Conservation (phyloP, 192 early-diverging fungal species). For the Geranomyces michiganensis region DNA sequence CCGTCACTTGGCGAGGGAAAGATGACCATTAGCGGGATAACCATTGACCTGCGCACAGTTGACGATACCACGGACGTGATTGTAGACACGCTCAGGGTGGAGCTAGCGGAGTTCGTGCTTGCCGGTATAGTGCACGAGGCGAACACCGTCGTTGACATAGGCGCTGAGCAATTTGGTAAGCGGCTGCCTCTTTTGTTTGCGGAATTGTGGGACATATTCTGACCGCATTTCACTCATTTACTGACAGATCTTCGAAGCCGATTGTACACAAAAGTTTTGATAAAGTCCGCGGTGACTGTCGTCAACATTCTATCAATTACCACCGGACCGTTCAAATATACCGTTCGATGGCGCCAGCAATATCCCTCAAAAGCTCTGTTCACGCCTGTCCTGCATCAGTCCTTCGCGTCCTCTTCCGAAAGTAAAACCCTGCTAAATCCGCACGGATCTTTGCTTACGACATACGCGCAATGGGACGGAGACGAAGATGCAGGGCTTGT, state of each 20-base stretch:
- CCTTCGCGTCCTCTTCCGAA: constrained; percentile 13
- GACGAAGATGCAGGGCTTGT: constrained; percentile 2
- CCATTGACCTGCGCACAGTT: background rate
- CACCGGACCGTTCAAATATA: constrained; percentile 10
- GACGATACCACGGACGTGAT: background rate
- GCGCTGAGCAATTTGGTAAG: background rate
- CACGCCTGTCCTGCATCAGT: constrained; percentile 29
- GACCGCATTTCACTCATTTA: background rate
- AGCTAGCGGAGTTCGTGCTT: background rate
- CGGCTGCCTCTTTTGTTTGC: background rate
- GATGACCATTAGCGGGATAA: background rate
- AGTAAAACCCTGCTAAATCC: constrained; percentile 12
- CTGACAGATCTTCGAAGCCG: background rate
- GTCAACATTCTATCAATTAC: background rate
- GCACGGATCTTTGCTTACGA: background rate
- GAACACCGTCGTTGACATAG: background rate
- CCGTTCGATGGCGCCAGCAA: background rate
- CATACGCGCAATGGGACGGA: background rate
- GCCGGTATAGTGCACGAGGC: background rate
- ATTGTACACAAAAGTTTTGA: background rate
- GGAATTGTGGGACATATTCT: background rate
- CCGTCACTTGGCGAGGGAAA: no score
- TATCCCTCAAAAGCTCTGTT: background rate
- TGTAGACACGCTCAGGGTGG: background rate
- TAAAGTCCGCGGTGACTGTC: background rate